phyloP scores from a whole-genome alignment of 176 grass and related monocot species.

The Poa pratensis region DNA sequence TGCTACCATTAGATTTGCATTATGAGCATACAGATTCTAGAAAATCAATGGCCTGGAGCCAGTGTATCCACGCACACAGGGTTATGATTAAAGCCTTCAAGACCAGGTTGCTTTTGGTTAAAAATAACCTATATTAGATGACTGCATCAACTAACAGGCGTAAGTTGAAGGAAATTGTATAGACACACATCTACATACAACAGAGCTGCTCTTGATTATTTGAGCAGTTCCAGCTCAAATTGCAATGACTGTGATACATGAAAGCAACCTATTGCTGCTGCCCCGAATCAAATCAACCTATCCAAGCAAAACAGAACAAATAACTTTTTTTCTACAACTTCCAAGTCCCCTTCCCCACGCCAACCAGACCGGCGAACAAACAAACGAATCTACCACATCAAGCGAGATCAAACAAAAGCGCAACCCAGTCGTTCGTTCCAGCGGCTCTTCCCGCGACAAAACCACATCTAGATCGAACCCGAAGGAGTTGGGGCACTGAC shows the following conservation, averaged over 20 bases:
- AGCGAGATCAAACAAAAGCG: not conserved
- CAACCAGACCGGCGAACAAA: not conserved
- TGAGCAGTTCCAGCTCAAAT: not conserved
- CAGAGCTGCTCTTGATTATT: not conserved
- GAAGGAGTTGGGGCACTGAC: not conserved
- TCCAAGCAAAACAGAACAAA: slow-evolving; percentile 10
- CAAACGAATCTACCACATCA: not conserved
- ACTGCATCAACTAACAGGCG: no score
- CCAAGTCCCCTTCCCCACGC: not conserved
- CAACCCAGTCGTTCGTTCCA: not conserved
- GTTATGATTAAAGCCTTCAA: not conserved
- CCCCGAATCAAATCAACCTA: not conserved
- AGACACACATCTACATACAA: slow-evolving; percentile 6
- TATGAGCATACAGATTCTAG: not conserved
- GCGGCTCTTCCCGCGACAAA: not conserved
- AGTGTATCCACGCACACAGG: not conserved
- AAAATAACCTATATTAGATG: no score
- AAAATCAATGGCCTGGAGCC: not conserved
- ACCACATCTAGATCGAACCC: slow-evolving; percentile 9
- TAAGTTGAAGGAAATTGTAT: not conserved
- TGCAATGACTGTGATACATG: not conserved
- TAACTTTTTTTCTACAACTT: not conserved
- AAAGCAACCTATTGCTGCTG: slow-evolving; percentile 1
- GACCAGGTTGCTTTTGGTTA: not conserved
- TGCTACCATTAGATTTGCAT: not conserved